A percentile compares a stretch with the other conserved stretches of the same genome.
Conservation (phyloP, 2,329 filamentous ascomycete genomes). For the Stachybotrys elegans region DNA sequence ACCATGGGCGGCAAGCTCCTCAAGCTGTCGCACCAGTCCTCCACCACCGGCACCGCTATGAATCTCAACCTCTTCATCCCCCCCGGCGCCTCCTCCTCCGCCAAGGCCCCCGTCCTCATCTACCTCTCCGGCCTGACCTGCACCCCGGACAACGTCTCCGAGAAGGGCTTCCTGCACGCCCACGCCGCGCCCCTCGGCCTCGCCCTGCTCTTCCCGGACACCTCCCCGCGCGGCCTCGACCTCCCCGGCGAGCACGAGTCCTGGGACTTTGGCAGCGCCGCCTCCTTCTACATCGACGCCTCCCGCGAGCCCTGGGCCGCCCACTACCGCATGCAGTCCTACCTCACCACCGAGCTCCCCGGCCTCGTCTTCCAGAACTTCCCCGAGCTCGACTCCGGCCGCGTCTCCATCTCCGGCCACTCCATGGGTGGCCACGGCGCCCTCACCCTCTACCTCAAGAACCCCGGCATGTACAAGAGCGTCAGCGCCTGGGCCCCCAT, state of each 20-base stretch:
- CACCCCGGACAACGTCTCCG: conserved; percentile 78
- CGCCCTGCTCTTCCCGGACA: conserved; percentile 93
- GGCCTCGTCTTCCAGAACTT: conserved; percentile 67
- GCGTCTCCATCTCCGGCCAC: conserved; percentile 86
- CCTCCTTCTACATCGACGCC: conserved; percentile 93
- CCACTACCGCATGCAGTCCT: conserved; percentile 92
- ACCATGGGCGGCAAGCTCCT: conserved; percentile 92
- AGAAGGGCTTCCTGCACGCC: conserved; percentile 88
- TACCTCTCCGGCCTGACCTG: conserved; percentile 95
- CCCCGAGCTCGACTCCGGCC: conserved; percentile 59
- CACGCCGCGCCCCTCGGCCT: conserved; percentile 75
- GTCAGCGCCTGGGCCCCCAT: conserved; percentile 91
- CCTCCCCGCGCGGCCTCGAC: conserved; percentile 77
- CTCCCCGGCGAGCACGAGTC: conserved; percentile 80
- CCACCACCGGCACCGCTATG: conserved; percentile 81
- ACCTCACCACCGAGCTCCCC: conserved; percentile 87
- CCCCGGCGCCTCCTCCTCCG: conserved; percentile 52
- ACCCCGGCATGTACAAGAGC: conserved; percentile 83
- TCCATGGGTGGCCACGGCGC: conserved; percentile 98
- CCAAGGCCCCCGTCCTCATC: conserved; percentile 73
- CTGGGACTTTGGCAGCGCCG: conserved; percentile 89
- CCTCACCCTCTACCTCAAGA: conserved; percentile 84
- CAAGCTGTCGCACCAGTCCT: conserved; percentile 84
- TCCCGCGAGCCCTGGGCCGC: conserved; percentile 66
- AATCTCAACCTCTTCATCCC: conserved; percentile 89